Base-by-base conservation (phyloP, 2,329 filamentous ascomycete species). In the Trichoderma polysporum region DNA sequence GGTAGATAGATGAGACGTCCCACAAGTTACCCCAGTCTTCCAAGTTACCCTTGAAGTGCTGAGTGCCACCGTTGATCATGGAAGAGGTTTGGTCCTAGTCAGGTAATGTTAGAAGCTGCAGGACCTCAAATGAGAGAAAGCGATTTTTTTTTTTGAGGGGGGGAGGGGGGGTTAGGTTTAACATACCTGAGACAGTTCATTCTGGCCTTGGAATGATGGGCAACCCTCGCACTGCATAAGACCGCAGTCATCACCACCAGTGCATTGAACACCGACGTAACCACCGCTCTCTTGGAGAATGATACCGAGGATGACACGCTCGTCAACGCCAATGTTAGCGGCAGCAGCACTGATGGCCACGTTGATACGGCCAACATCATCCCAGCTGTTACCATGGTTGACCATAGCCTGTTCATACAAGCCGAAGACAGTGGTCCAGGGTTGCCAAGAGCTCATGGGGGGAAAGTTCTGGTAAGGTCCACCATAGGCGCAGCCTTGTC, bases 391-490 rank as follows among this genome's bases (percentile, higher is more conserved):
- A 13, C 61, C 61, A 17, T 50, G 50, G 17, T 64, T 56, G 37
- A 64, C 61, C 61, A 64, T 64, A n/a, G 52, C n/a, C 61, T 64
- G 61, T 37, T 64, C 37, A 31, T 64, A 64, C n/a, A 15, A n/a
- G 25, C 37, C 29, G 15, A 64, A 64, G 19, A 56, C 49, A 2
- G 15, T n/a, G 15, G 35, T 47, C 61, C 61, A 64, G n/a, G 61
- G 49, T 19, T 45, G n/a, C 61, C 61, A 64, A 4, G 19, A 4
- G 50, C 9, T 56, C 61, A 64, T 64, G 9, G 50, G 29, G n/a
- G 61, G 61, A 29, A 64, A 64, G 50, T 64, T 64, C 13, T 64
- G 37, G 50, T 53, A 64, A 25, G 49, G 37, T 25, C 61, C 61
- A 22, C 50, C 54, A 27, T 64, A 64, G 2, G 19, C 27, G 29